phyloP scores from a whole-genome alignment of 306 rosid genomes.

The Sesbania bispinosa region DNA sequence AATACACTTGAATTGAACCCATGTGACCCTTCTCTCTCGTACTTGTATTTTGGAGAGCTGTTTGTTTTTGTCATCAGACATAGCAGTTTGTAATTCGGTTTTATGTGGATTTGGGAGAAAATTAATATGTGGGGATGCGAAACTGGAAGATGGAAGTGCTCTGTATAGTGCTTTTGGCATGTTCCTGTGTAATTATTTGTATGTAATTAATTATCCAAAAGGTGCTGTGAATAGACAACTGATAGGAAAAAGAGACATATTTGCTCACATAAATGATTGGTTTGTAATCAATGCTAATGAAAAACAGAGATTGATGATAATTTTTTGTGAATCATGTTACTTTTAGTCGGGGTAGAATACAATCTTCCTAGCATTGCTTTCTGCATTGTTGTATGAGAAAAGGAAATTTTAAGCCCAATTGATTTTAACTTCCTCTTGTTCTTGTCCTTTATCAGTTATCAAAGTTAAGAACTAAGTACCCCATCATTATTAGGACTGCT shows the following conservation, averaged over 20 bases:
- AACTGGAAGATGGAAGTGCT: not conserved
- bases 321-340: not conserved
- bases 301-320: not conserved
- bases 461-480: not conserved
- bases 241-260: not conserved
- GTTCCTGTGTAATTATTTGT: not conserved
- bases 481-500: conserved; percentile 9
- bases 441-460: not conserved
- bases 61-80: not conserved
- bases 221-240: not conserved
- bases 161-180: not conserved
- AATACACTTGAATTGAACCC: not conserved
- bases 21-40: not conserved
- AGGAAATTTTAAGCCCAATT: not conserved
- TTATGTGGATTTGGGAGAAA: not conserved
- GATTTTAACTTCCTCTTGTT: not conserved
- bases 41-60: not conserved
- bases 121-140: not conserved
- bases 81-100: not conserved
- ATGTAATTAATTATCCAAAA: not conserved
- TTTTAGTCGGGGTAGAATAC: not conserved
- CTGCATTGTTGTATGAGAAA: not conserved
- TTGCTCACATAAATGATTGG: not conserved
- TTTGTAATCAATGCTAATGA: not conserved
- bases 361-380: not conserved